Evolutionary conservation across 2,329 filamentous ascomycete species (phyloP).

Genomic region (Fusarium solani-melongenae): DNA sequence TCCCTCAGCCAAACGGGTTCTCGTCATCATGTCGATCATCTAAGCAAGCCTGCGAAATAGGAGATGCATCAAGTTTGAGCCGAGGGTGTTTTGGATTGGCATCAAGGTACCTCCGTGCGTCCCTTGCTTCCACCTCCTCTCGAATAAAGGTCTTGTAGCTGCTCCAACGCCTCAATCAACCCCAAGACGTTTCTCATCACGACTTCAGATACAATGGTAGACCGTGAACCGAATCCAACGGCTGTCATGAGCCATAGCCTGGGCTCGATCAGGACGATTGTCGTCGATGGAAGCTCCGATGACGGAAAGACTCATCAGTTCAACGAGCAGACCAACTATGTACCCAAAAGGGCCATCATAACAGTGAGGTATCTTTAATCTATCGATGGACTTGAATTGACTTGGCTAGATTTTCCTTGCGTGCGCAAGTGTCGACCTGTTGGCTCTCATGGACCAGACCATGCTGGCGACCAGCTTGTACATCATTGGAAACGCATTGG

Average conservation of each 20-base stretch:
- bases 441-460: conserved; percentile 69
- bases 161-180: not conserved
- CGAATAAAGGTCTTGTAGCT: conserved; percentile 7
- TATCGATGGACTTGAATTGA: conserved; percentile 6
- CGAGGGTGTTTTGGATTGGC: not conserved
- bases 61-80: not conserved
- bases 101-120: not conserved
- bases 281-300: conserved; percentile 23
- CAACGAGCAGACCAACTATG: conserved; percentile 68
- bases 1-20: conserved; percentile 23
- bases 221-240: not conserved
- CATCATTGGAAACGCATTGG: conserved; percentile 62
- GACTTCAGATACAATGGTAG: not conserved
- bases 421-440: conserved; percentile 64
- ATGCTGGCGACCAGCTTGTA: conserved; percentile 65
- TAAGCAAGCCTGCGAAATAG: not conserved
- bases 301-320: conserved; percentile 50
- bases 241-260: conserved; percentile 12
- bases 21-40: conserved; percentile 13
- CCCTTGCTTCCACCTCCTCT: not conserved
- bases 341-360: conserved; percentile 61
- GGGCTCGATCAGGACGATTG: conserved; percentile 8
- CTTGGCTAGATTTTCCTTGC: conserved; percentile 64
- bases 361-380: conserved; percentile 49
- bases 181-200: not conserved